phyloP scores from a whole-genome alignment of 345 rosid genomes.

The Ricinus communis region DNA sequence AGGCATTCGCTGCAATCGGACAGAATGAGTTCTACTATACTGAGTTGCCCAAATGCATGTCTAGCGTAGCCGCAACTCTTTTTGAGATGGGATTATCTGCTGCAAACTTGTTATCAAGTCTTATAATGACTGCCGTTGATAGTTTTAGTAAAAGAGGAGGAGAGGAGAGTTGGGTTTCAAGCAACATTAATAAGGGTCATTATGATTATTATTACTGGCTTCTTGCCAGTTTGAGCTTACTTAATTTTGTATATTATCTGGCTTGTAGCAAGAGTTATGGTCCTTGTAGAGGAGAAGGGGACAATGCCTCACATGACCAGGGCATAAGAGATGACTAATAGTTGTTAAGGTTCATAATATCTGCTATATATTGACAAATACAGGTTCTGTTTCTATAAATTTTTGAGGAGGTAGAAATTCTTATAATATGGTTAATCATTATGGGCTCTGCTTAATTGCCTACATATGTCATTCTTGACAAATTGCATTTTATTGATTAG shows the following conservation, averaged over 20 bases:
- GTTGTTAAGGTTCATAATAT: neutral
- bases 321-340: neutral
- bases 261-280: conserved; percentile 18
- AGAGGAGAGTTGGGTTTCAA: conserved; percentile 66
- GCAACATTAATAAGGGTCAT: conserved; percentile 65
- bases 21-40: conserved; percentile 76
- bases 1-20: conserved; percentile 67
- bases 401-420: too few relatives aligned
- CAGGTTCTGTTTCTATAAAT: too few relatives aligned
- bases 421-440: too few relatives aligned
- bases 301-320: neutral
- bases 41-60: conserved; percentile 79
- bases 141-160: conserved; percentile 41
- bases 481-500: too few relatives aligned
- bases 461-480: too few relatives aligned
- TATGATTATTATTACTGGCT: conserved; percentile 78
- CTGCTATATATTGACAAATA: too few relatives aligned
- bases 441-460: too few relatives aligned
- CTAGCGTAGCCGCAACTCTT: conserved; percentile 63
- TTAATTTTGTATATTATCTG: conserved; percentile 10
- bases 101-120: conserved; percentile 62
- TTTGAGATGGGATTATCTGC: conserved; percentile 64
- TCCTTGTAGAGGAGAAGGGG: conserved; percentile 7
- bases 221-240: conserved; percentile 29
- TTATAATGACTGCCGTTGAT: conserved; percentile 42